Percentiles rank a stretch among this genome's conserved stretches.
Evolutionary conservation across 345 rosid genomes (phyloP).

Genomic region (Cardamine chenopodiifolia): DNA sequence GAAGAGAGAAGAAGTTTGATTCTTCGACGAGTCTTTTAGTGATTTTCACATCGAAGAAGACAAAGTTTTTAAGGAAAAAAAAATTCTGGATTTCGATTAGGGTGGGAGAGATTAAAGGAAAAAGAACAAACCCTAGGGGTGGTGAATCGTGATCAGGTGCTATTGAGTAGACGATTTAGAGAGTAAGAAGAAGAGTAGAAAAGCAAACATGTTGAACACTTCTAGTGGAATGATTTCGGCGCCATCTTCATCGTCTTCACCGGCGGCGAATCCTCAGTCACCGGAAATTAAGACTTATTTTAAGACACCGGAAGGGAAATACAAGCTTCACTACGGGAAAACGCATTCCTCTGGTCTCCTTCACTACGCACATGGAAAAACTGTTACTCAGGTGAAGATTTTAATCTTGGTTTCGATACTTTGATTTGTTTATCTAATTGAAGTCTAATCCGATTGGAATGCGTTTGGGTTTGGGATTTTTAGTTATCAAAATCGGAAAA

Average conservation of each 20-base stretch:
- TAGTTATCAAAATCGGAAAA: neutral
- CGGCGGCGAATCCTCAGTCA: slow-evolving; percentile 76
- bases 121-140: slow-evolving; percentile 43
- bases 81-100: slow-evolving; percentile 8
- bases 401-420: neutral
- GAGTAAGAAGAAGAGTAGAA: slow-evolving; percentile 25
- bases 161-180: slow-evolving; percentile 41
- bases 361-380: slow-evolving; percentile 96
- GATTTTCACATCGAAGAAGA: slow-evolving; percentile 28
- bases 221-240: slow-evolving; percentile 90
- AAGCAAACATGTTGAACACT: slow-evolving; percentile 62
- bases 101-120: neutral
- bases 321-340: slow-evolving; percentile 96
- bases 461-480: neutral
- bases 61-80: neutral
- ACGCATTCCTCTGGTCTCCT: slow-evolving; percentile 92
- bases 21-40: slow-evolving; percentile 9
- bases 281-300: slow-evolving; percentile 97
- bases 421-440: slow-evolving; percentile 3
- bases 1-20: slow-evolving; percentile 13
- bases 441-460: neutral
- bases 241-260: slow-evolving; percentile 63
- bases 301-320: slow-evolving; percentile 97
- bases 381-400: slow-evolving; percentile 83
- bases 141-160: slow-evolving; percentile 66